Evolutionary conservation across 257 asterid species (phyloP).

Genomic region (Rhazya stricta): DNA sequence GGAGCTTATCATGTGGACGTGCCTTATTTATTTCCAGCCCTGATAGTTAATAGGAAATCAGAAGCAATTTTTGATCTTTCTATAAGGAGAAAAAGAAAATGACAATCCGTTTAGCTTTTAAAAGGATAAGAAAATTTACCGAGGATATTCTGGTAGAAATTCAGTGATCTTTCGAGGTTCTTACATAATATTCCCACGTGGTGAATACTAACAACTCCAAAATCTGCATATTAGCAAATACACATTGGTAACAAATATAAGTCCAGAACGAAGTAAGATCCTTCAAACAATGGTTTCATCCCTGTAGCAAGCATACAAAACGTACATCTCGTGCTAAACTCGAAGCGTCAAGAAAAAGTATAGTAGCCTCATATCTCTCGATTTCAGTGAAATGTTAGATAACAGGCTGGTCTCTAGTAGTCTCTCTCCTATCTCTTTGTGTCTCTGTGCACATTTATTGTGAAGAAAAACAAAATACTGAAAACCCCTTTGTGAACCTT

Average conservation of each 20-base stretch:
- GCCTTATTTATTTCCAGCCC: slow-evolving; percentile 87
- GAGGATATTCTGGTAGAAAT: slow-evolving; percentile 79
- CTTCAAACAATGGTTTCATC: neutral
- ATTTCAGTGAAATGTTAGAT: neutral
- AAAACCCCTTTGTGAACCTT: too few relatives aligned
- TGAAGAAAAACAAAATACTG: too few relatives aligned
- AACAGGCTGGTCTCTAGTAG: neutral
- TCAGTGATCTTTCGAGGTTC: slow-evolving; percentile 83
- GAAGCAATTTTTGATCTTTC: neutral
- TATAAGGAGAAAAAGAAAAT: neutral
- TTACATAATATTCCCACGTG: slow-evolving; percentile 90
- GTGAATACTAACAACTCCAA: slow-evolving; percentile 82
- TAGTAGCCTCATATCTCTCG: neutral
- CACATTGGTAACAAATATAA: neutral
- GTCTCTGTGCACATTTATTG: neutral
- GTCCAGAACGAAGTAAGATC: neutral
- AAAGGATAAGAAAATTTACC: slow-evolving; percentile 37
- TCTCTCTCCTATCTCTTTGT: neutral
- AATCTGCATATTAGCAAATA: slow-evolving; percentile 40
- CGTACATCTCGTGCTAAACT: neutral
- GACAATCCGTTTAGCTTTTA: slow-evolving; percentile 1
- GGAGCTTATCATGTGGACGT: slow-evolving; percentile 86
- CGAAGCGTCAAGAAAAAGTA: neutral
- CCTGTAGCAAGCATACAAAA: neutral
- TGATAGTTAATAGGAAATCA: slow-evolving; percentile 24